Conservation (phyloP, 441 rosid species). For the Erodium texanum region DNA sequence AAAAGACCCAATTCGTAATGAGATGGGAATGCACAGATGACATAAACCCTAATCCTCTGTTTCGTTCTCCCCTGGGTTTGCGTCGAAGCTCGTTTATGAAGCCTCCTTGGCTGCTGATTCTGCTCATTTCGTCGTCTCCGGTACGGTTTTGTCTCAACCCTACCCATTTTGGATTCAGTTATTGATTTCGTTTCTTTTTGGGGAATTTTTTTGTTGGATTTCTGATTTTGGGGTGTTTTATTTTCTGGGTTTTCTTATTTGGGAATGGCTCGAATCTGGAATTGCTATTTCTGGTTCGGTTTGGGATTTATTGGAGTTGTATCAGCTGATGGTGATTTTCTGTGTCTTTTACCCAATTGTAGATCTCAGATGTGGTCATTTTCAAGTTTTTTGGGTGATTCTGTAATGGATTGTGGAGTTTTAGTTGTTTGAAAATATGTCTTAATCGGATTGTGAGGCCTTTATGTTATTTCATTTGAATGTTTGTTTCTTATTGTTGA, state of each 20-base stretch:
- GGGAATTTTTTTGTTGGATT: neutral
- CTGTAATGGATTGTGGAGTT: neutral
- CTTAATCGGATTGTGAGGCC: neutral
- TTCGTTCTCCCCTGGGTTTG: slow-evolving; percentile 4
- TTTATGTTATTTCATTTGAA: neutral
- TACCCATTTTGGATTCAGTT: neutral
- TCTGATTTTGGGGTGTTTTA: neutral
- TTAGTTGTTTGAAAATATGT: neutral
- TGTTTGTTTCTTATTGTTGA: slow-evolving; percentile 7
- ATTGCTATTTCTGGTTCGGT: neutral
- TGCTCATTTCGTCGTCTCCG: slow-evolving; percentile 13
- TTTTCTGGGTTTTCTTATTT: neutral
- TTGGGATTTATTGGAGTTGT: slow-evolving; percentile 13
- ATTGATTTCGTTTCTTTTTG: neutral
- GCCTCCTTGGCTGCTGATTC: slow-evolving; percentile 35
- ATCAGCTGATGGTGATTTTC: slow-evolving; percentile 18
- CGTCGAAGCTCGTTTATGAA: slow-evolving; percentile 33
- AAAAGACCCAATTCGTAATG: slow-evolving; percentile 4
- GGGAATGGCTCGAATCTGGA: neutral
- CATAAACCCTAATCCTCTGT: slow-evolving; percentile 3
- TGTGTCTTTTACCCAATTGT: slow-evolving; percentile 23
- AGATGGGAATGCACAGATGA: slow-evolving; percentile 14
- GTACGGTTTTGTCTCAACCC: slow-evolving; percentile 19
- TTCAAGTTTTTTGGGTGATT: slow-evolving; percentile 11
- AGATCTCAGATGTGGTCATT: slow-evolving; percentile 46